Evolutionary conservation across 2,329 filamentous ascomycete genomes (phyloP).

Genomic region (Aureobasidium sp.): DNA sequence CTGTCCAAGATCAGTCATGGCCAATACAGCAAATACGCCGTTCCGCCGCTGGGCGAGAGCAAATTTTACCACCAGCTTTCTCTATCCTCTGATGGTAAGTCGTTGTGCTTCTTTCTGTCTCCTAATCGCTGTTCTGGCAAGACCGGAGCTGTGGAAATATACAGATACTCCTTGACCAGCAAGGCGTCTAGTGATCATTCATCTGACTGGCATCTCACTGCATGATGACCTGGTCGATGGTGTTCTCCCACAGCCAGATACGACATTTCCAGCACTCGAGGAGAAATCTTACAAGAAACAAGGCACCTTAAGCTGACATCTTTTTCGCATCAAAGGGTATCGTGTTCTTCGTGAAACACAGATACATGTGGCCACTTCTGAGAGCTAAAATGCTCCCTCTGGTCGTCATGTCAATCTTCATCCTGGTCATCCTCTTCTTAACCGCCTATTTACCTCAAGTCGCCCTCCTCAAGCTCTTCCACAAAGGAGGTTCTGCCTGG

Average conservation of each 20-base stretch:
- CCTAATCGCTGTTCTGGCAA: neutral
- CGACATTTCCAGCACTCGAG: neutral
- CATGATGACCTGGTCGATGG: neutral
- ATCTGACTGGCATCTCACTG: neutral
- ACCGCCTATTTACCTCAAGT: constrained; percentile 86
- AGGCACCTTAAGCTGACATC: neutral
- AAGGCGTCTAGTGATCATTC: neutral
- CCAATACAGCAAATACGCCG: neutral
- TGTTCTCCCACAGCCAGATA: neutral
- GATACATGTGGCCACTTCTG: constrained; percentile 76
- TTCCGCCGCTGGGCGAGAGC: constrained; percentile 5
- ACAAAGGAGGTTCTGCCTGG: constrained; percentile 73
- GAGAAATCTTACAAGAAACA: neutral
- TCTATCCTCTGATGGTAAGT: constrained; percentile 25
- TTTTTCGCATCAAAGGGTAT: constrained; percentile 51
- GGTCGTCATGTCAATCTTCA: constrained; percentile 69
- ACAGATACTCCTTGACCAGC: neutral
- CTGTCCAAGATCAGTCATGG: neutral
- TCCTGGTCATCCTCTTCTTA: constrained; percentile 78
- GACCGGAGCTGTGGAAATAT: neutral
- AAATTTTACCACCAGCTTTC: constrained; percentile 27
- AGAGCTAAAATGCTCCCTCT: constrained; percentile 69
- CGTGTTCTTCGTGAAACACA: constrained; percentile 69
- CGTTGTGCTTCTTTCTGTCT: neutral
- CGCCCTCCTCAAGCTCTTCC: constrained; percentile 81